Conservation (phyloP, 2,329 filamentous ascomycete genomes). For the Lithohypha guttulata region DNA sequence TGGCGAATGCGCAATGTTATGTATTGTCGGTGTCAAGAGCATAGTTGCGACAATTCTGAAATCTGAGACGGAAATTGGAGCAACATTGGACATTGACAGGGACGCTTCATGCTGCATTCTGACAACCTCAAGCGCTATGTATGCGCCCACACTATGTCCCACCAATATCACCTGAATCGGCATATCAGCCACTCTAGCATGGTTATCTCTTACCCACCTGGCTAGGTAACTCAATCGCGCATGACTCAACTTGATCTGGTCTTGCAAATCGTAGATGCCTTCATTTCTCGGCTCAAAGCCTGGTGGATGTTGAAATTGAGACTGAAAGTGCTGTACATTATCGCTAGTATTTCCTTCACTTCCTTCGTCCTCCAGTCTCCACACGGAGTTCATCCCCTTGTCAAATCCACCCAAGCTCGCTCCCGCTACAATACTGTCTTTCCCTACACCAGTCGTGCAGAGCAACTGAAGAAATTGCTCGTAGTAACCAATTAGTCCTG, state of each 20-base stretch:
- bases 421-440: not conserved
- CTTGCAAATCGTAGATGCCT: slow-evolving; percentile 18
- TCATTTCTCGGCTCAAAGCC: too few species aligned
- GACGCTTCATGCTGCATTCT: slow-evolving; percentile 39
- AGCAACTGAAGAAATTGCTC: slow-evolving; percentile 28
- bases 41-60: slow-evolving; percentile 43
- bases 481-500: slow-evolving; percentile 41
- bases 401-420: not conserved
- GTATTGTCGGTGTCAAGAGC: slow-evolving; percentile 63
- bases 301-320: too few species aligned
- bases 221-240: slow-evolving; percentile 33
- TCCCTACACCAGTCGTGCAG: not conserved
- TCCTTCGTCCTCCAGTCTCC: too few species aligned
- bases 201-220: slow-evolving; percentile 1
- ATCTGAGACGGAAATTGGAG: too few species aligned
- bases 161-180: slow-evolving; percentile 48
- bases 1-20: slow-evolving; percentile 56
- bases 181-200: slow-evolving; percentile 2
- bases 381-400: not conserved
- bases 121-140: slow-evolving; percentile 59
- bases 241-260: slow-evolving; percentile 42
- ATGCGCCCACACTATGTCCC: slow-evolving; percentile 65
- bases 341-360: too few species aligned
- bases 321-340: too few species aligned
- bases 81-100: not conserved